These are phyloP conservation scores for Penicillium angulare DNA, from an alignment of 495 filamentous ascomycete species.

Conservation along the genomic window DNA sequence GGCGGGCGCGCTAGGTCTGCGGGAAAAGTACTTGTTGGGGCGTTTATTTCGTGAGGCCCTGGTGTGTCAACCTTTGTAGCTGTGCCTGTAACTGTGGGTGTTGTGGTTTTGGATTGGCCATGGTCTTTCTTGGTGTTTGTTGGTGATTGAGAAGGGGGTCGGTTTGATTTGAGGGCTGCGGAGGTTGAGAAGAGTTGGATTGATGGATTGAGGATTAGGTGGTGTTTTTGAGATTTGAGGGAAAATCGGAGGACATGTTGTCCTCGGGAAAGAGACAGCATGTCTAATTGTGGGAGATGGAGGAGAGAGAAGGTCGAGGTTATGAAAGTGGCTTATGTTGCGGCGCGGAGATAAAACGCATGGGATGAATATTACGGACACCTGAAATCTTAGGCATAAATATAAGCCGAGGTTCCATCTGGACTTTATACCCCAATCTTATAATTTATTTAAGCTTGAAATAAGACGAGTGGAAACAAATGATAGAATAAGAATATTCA, in stretches of 20 bases:
- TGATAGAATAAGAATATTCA: background rate
- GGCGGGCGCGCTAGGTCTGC: slow-evolving; percentile 29
- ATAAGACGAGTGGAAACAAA: background rate
- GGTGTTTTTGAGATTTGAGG: background rate
- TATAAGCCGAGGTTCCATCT: background rate
- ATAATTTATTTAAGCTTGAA: no score
- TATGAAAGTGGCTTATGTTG: background rate
- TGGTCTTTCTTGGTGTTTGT: slow-evolving; percentile 2
- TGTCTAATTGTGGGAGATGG: background rate
- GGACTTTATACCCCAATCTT: no score
- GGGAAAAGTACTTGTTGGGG: slow-evolving; percentile 40
- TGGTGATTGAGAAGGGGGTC: no score
- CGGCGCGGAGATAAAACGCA: background rate
- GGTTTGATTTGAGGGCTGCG: background rate
- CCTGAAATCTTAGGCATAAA: slow-evolving; percentile 12
- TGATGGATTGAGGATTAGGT: background rate
- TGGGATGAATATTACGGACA: background rate
- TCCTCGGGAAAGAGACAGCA: slow-evolving; percentile 9
- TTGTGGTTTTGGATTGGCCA: background rate
- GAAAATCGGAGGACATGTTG: slow-evolving; percentile 3
- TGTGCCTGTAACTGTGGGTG: no score
- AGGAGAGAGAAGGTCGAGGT: background rate
- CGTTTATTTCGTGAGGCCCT: slow-evolving; percentile 31
- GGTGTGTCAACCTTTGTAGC: slow-evolving; percentile 10
- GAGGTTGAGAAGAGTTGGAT: slow-evolving; percentile 21